Evolutionary conservation across 495 filamentous ascomycete genomes (phyloP), one percentile per base, ranked within the genome.

Genomic region (Parachaetomium inaequale): DNA sequence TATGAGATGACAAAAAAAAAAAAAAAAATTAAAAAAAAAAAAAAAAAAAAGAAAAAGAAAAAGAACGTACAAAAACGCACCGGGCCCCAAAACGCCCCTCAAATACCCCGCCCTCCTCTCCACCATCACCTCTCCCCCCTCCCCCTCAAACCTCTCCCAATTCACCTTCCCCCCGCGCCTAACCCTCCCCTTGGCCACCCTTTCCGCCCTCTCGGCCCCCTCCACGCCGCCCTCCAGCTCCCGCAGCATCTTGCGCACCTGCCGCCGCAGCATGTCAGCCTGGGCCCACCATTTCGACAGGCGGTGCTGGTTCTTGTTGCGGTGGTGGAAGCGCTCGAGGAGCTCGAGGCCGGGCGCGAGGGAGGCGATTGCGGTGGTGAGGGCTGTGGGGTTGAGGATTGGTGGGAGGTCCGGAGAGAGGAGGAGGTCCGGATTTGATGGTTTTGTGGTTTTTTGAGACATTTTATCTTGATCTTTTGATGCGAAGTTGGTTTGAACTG

Each of bases 241-340:
- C 4, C 55, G 62, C 7, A 80, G 64, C 7, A 92, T 69, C 65
- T 82, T 83, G 36, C 71, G 69, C 19, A 88, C 65, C 59, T 79
- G 80, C 14, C 89, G 88, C 45, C 86, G 82, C 47, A 94, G 74
- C 62, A 85, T 81, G 38, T 84, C 82, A 47, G 92, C 76, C 73
- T 81, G 78, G 68, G 84, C 83, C 84, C 87, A 94, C 91, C 90
- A 94, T 64, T 82, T 85, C 4, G 85, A 75, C 40, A 76, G 75
- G 40, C 82, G 83, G 71, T 93, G 90, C 73, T 94, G 90, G 73
- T 93, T 93, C 66, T 86, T 87, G 75, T 93, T 92, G 69, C 89
- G 88, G 72, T 91, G 88, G 67, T 84, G 83, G 51, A 91, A 76
- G 66, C 89, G 75, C 58, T 84, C 78, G 43, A 95, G 82, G 21